Evolutionary conservation across 192 early-diverging fungal species (phyloP).

Genomic region (Linnemannia zychae): DNA sequence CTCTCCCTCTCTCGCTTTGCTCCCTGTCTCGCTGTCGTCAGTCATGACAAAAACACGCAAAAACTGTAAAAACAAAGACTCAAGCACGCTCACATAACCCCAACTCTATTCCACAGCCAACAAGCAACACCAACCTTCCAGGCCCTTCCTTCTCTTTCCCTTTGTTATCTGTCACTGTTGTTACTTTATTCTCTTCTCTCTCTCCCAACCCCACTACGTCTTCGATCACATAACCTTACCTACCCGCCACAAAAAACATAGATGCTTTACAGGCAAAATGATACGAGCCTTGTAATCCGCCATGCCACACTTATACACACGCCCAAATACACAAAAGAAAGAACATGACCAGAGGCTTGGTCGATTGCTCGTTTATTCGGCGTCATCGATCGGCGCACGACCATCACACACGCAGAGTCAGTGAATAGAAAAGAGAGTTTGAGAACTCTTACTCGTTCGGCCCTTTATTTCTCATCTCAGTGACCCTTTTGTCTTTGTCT

Average conservation of each 20-base stretch:
- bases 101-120: neutral
- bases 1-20: neutral
- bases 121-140: neutral
- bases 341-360: neutral
- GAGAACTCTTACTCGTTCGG: neutral
- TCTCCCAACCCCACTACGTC: neutral
- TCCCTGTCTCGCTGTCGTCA: neutral
- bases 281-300: no score
- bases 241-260: neutral
- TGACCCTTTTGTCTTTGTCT: no score
- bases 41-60: neutral
- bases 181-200: neutral
- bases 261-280: no score
- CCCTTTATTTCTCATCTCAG: no score
- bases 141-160: neutral
- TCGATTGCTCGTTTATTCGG: neutral
- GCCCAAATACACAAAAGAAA: no score
- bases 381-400: slow-evolving; percentile 9
- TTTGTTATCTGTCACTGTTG: neutral
- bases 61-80: neutral
- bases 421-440: neutral
- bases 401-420: neutral
- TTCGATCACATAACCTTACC: neutral
- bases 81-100: neutral
- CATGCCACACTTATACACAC: no score